Evolutionary conservation across 352 stramenopile genomes (phyloP).

Genomic region (Phytophthora nicotianae): DNA sequence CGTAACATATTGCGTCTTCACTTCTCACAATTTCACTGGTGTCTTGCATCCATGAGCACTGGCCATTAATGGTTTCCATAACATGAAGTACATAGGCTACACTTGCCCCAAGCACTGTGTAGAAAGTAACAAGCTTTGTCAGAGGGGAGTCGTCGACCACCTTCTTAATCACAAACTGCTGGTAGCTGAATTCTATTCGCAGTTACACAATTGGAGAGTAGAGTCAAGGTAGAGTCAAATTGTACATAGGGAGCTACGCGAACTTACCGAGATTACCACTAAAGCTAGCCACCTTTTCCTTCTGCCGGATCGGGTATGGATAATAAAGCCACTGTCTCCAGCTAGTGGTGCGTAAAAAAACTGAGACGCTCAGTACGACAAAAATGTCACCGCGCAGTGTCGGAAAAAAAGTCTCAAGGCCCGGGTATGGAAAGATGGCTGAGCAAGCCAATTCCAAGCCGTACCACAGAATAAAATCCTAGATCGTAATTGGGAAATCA

Average conservation of each 20-base stretch:
- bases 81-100: constrained; percentile 53
- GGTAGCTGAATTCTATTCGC: constrained; percentile 79
- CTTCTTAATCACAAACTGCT: constrained; percentile 76
- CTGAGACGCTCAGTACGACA: constrained; percentile 49
- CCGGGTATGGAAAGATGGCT: constrained; percentile 56
- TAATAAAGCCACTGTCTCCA: constrained; percentile 68
- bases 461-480: constrained; percentile 24
- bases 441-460: constrained; percentile 46
- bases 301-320: constrained; percentile 72
- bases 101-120: constrained; percentile 24
- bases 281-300: constrained; percentile 67
- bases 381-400: constrained; percentile 34
- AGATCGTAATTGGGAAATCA: neutral
- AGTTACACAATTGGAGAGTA: too few relatives aligned
- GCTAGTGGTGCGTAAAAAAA: constrained; percentile 48
- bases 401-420: constrained; percentile 43
- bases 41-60: constrained; percentile 32
- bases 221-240: neutral
- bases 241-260: neutral
- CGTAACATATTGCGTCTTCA: constrained; percentile 38
- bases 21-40: constrained; percentile 10
- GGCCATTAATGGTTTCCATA: constrained; percentile 52
- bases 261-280: constrained; percentile 54
- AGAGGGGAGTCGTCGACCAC: constrained; percentile 63
- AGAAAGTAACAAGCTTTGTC: constrained; percentile 44